phyloP scores from a whole-genome alignment of 179 eudicot genomes.

The Carnegiea gigantea region DNA sequence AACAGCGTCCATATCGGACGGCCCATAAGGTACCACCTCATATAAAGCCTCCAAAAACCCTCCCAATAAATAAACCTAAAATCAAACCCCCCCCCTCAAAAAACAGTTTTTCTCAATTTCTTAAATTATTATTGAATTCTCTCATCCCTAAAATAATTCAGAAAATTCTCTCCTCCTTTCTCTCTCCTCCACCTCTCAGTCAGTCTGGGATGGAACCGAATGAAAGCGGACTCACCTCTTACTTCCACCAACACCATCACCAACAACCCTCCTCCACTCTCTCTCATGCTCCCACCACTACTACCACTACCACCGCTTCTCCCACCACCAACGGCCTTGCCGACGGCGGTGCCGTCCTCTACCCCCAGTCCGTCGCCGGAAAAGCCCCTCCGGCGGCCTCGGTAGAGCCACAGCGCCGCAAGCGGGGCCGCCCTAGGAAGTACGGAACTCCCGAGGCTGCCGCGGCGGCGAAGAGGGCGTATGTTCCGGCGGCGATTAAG shows the following conservation, averaged over 20 bases:
- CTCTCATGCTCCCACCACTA: conserved; percentile 23
- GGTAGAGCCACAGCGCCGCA: conserved; percentile 50
- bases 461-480: conserved; percentile 57
- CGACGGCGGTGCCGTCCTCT: conserved; percentile 30
- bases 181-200: not conserved
- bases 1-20: conserved; percentile 13
- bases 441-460: conserved; percentile 72
- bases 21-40: conserved; percentile 10
- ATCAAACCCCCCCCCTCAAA: not conserved
- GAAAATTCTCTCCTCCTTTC: not conserved
- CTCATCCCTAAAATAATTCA: conserved; percentile 19
- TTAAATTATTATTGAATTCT: conserved; percentile 16
- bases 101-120: not conserved
- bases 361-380: conserved; percentile 50
- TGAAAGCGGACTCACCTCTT: conserved; percentile 57
- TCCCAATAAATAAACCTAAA: conserved; percentile 2
- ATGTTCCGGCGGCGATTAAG: conserved; percentile 35
- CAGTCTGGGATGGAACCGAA: conserved; percentile 44
- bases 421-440: conserved; percentile 73
- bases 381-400: conserved; percentile 38
- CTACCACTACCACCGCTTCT: conserved; percentile 31
- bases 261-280: conserved; percentile 21
- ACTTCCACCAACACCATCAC: conserved; percentile 48
- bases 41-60: not conserved
- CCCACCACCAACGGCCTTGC: conserved; percentile 38